Evolutionary conservation across 2,329 filamentous ascomycete genomes (phyloP).

Genomic region (Arthroderma uncinatum): DNA sequence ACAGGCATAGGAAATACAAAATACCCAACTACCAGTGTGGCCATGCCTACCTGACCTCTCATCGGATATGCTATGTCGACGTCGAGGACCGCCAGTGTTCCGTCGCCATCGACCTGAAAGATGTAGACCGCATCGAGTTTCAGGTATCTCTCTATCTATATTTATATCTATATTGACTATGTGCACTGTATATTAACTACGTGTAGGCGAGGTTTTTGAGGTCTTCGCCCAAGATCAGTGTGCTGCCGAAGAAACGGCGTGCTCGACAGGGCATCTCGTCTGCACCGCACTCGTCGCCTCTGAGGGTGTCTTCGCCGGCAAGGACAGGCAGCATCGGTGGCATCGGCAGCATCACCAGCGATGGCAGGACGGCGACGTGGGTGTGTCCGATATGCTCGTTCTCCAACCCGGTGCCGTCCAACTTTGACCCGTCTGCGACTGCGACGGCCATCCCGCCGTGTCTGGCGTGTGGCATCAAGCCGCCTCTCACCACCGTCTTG

Average conservation of each 20-base stretch:
- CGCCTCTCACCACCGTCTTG: constrained; percentile 66
- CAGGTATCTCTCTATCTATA: constrained; percentile 47
- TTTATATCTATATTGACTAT: background rate
- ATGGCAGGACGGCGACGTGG: constrained; percentile 53
- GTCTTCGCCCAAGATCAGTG: constrained; percentile 84
- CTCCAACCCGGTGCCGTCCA: constrained; percentile 82
- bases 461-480: constrained; percentile 86
- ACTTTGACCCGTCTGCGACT: constrained; percentile 77
- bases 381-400: constrained; percentile 93
- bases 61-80: constrained; percentile 91
- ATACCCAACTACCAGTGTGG: constrained; percentile 89
- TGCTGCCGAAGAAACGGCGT: constrained; percentile 28
- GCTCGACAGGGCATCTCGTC: background rate
- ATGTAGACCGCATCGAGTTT: constrained; percentile 82
- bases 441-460: constrained; percentile 79
- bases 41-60: constrained; percentile 90
- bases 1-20: constrained; percentile 67
- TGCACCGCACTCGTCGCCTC: too few relatives aligned
- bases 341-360: background rate
- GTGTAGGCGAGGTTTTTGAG: constrained; percentile 87
- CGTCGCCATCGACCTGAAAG: constrained; percentile 73
- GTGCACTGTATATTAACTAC: too few relatives aligned
- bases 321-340: too few relatives aligned
- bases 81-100: constrained; percentile 73
- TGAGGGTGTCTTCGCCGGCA: too few relatives aligned